Evolutionary conservation across 441 rosid genomes (phyloP).

Genomic region (Viola pubescens): DNA sequence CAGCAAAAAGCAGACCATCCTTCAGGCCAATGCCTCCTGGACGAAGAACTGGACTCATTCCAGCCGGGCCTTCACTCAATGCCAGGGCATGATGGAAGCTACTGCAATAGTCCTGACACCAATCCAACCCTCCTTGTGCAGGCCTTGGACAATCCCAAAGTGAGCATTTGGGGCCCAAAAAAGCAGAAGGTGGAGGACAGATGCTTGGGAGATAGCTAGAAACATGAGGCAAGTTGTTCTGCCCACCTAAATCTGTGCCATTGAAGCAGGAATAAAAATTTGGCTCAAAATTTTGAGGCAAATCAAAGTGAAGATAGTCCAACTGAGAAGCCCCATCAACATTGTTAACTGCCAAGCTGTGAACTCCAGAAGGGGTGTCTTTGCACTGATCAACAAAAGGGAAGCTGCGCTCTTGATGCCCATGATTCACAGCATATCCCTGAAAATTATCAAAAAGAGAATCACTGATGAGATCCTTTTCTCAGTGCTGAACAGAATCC

Average conservation of each 20-base stretch:
- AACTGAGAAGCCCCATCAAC: conserved; percentile 42
- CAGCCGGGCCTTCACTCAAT: conserved; percentile 90
- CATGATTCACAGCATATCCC: conserved; percentile 56
- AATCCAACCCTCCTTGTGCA: conserved; percentile 74
- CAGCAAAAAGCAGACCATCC: conserved; percentile 84
- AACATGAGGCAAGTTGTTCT: conserved; percentile 43
- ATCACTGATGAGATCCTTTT: too few species aligned
- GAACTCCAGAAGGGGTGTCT: conserved; percentile 41
- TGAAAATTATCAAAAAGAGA: conserved; percentile 27
- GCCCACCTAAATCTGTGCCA: conserved; percentile 39
- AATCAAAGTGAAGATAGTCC: conserved; percentile 63
- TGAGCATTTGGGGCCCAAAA: conserved; percentile 94
- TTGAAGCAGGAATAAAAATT: conserved; percentile 46
- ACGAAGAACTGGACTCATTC: conserved; percentile 81
- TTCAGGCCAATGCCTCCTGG: conserved; percentile 93
- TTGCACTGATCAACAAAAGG: conserved; percentile 53
- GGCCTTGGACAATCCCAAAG: conserved; percentile 99
- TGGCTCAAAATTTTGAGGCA: conserved; percentile 61
- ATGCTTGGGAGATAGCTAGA: conserved; percentile 54
- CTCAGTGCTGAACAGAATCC: too few species aligned
- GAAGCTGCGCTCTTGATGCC: conserved; percentile 55
- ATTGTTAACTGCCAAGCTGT: conserved; percentile 25
- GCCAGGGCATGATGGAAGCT: conserved; percentile 85
- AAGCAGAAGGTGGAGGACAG: conserved; percentile 85
- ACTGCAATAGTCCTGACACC: conserved; percentile 92